A percentile compares a stretch with the other conserved stretches of the same genome.
phyloP scores from a whole-genome alignment of 495 filamentous ascomycete genomes.

The Lichenothelia convexa region DNA sequence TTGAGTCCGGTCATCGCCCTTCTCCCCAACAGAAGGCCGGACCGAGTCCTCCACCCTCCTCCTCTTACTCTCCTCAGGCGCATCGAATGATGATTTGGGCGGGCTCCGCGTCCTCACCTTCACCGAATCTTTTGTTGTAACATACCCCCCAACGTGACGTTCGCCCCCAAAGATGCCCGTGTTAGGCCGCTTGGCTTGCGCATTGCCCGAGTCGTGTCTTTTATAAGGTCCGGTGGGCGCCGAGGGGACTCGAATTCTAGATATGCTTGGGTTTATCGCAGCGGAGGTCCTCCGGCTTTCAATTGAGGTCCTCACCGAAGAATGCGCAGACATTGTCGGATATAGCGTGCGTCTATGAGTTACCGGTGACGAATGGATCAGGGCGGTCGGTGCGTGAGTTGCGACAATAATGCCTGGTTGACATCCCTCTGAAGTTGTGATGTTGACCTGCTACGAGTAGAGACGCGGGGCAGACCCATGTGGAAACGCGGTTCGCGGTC shows the following conservation, averaged over 20 bases:
- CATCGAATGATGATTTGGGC: conserved; percentile 35
- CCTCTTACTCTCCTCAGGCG: conserved; percentile 20
- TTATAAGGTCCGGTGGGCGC: not conserved
- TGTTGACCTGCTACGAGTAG: no score
- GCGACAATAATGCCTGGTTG: no score
- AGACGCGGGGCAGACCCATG: no score
- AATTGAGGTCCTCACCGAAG: not conserved
- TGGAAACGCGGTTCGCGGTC: no score
- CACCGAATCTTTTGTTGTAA: conserved; percentile 47
- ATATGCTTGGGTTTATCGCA: not conserved
- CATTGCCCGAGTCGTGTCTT: not conserved
- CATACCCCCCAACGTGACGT: conserved; percentile 30
- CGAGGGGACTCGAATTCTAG: not conserved
- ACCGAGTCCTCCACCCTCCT: conserved; percentile 25
- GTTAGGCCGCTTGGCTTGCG: not conserved
- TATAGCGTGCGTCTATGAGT: no score
- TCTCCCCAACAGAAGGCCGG: conserved; percentile 2
- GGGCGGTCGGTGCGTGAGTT: no score
- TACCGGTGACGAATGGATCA: no score
- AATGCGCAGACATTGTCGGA: not conserved
- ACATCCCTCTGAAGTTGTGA: no score
- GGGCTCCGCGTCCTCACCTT: conserved; percentile 46
- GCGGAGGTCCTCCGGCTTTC: not conserved
- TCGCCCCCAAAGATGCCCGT: conserved; percentile 9
- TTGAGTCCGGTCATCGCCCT: not conserved